Evolutionary conservation across 371 early-diverging fungal species (phyloP).

Genomic region (Rhizopus arrhizus): DNA sequence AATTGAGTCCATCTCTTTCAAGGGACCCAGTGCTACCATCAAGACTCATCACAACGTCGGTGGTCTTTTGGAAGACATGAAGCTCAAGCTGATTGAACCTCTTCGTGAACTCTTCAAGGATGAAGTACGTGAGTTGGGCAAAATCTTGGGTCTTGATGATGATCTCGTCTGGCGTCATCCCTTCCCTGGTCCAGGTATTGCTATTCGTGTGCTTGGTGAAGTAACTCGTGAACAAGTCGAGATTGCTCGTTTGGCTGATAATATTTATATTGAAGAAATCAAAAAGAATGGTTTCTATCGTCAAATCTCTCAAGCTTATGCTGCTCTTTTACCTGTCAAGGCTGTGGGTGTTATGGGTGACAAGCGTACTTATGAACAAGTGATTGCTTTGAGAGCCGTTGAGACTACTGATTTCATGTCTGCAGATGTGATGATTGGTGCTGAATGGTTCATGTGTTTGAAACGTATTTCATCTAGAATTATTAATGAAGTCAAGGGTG

Average conservation of each 20-base stretch:
- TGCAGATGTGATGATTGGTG: slow-evolving; percentile 85
- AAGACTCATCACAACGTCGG: slow-evolving; percentile 99
- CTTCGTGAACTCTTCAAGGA: slow-evolving; percentile 98
- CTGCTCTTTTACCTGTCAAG: slow-evolving; percentile 91
- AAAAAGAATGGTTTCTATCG: slow-evolving; percentile 94
- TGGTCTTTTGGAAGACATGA: slow-evolving; percentile 94
- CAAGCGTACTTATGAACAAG: slow-evolving; percentile 97
- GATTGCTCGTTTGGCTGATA: slow-evolving; percentile 92
- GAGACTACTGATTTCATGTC: slow-evolving; percentile 98
- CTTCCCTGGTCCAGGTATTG: slow-evolving; percentile 98
- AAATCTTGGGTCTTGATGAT: slow-evolving; percentile 85
- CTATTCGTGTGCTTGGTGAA: slow-evolving; percentile 95
- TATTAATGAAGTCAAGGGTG: slow-evolving; percentile 97
- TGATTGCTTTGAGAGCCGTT: slow-evolving; percentile 94
- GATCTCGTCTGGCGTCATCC: slow-evolving; percentile 98
- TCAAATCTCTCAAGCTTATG: slow-evolving; percentile 96
- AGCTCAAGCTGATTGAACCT: slow-evolving; percentile 95
- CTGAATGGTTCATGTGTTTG: slow-evolving; percentile 62
- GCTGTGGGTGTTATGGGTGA: slow-evolving; percentile 99
- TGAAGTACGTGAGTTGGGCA: slow-evolving; percentile 94
- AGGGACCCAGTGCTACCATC: slow-evolving; percentile 97
- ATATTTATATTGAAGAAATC: slow-evolving; percentile 97
- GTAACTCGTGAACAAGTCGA: slow-evolving; percentile 89
- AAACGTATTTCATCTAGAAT: slow-evolving; percentile 92
- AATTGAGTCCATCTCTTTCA: slow-evolving; percentile 97